Base-by-base conservation (phyloP, 2,329 filamentous ascomycete genomes). In the Trichophaea hybrida region DNA sequence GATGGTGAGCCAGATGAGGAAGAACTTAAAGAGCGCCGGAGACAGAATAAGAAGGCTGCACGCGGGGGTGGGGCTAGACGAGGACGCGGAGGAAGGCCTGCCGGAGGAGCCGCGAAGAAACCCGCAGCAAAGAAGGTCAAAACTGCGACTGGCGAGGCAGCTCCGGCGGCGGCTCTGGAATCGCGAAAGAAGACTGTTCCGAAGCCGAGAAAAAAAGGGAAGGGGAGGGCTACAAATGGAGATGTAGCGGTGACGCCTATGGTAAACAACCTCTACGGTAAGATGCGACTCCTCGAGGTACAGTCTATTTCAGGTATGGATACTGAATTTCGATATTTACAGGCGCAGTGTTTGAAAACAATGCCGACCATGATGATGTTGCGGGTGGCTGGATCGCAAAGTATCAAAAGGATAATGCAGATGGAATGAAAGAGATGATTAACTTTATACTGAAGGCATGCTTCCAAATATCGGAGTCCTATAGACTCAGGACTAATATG, bases 261-360 rank as follows among this genome's bases (percentile, higher is more conserved):
- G 48, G 49, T 40, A 5, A 65, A 78, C 51, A 77, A 77, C 12
- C 73, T 82, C 6, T 82, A 80, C 66, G 75, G 80, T 82, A 72
- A 64, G 76, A 66, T 17, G 13, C 24, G 24, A 24, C 24, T 24
- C 24, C 24, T 24, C 24, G 24, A 24, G 24, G 24, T 24, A 24
- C 24, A 24, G 24, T 24, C 24, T 24, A 24, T 24, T 24, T 24
- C 24, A 24, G 24, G 24, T 3, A 24, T 3, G 24, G 24, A 58
- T 57, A 49, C 55, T 17, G 66, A 67, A 61, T 59, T 67, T 55
- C 59, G 59, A 48, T 62, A 64, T 32, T 7, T 48, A 37, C 63
- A 85, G 82, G 78, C 67, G 80, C 83, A 58, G 77, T 85, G 7
- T 85, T 84, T 66, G 77, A 75, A 44, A 82, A 79, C 13, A 80